Conservation (phyloP, 2,329 filamentous ascomycete species). For the Coniochaeta sp. region DNA sequence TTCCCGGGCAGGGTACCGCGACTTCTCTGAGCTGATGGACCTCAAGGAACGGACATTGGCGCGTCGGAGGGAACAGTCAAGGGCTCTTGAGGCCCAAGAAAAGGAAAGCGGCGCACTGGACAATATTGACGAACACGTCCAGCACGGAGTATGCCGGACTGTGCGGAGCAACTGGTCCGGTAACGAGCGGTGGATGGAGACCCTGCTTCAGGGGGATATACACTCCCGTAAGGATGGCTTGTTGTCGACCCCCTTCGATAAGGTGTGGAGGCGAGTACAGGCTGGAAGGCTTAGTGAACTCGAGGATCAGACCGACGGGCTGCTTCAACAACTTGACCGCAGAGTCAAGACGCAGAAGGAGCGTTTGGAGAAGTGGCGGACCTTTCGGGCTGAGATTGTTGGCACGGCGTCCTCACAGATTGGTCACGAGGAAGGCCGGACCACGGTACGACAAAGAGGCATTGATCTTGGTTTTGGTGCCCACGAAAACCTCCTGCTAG, state of each 20-base stretch:
- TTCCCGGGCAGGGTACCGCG: conserved; percentile 49
- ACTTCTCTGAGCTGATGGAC: conserved; percentile 59
- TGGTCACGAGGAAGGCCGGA: conserved; percentile 15
- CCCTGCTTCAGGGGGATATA: conserved; percentile 61
- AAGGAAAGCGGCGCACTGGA: conserved; percentile 19
- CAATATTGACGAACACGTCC: conserved; percentile 31
- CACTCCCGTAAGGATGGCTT: conserved; percentile 51
- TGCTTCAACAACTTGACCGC: conserved; percentile 65
- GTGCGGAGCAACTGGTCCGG: conserved; percentile 74
- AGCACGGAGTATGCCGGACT: conserved; percentile 47
- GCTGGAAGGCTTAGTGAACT: conserved; percentile 50
- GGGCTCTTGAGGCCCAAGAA: conserved; percentile 19
- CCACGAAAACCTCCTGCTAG: conserved; percentile 41
- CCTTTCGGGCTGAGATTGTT: conserved; percentile 49
- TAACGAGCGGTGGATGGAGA: conserved; percentile 65
- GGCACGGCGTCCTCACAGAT: conserved; percentile 20
- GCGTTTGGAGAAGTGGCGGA: conserved; percentile 66
- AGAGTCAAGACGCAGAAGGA: conserved; percentile 60
- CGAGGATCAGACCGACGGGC: conserved; percentile 39
- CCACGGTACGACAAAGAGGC: conserved; percentile 24
- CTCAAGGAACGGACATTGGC: conserved; percentile 54
- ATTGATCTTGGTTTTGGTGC: conserved; percentile 47
- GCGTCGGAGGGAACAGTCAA: conserved; percentile 42
- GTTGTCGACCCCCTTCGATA: conserved; percentile 60
- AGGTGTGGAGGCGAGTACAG: conserved; percentile 64